A percentile compares a stretch with the other conserved stretches of the same genome.
Evolutionary conservation across 805 yeast species (phyloP).

Genomic region (Lipomyces sp.): DNA sequence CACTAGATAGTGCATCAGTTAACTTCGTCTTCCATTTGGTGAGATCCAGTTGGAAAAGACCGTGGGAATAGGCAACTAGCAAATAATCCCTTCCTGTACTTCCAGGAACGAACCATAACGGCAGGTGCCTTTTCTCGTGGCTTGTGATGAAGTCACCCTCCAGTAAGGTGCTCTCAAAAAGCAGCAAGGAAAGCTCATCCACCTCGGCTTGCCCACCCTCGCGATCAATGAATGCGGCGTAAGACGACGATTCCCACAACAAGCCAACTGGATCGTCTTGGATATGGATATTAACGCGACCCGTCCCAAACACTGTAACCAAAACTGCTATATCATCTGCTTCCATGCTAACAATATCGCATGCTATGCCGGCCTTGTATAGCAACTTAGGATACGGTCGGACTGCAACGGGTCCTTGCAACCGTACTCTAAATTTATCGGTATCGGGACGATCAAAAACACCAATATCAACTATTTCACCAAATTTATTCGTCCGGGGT

Average conservation of each 20-base stretch:
- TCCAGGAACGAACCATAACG: conserved; percentile 12
- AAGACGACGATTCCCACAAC: conserved; percentile 22
- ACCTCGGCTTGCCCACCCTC: not conserved
- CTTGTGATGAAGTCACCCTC: not conserved
- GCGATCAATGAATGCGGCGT: conserved; percentile 10
- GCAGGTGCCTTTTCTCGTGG: not conserved
- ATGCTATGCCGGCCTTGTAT: conserved; percentile 53
- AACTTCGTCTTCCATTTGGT: conserved; percentile 17
- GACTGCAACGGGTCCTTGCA: conserved; percentile 61
- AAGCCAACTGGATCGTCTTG: conserved; percentile 35
- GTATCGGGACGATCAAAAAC: conserved; percentile 39
- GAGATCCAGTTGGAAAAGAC: conserved; percentile 22
- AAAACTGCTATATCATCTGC: conserved; percentile 37
- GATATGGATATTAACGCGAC: conserved; percentile 39
- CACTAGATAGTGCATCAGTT: conserved; percentile 17
- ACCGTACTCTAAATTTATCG: conserved; percentile 32
- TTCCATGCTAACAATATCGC: conserved; percentile 45
- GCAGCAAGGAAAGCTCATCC: conserved; percentile 7
- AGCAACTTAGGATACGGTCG: conserved; percentile 60
- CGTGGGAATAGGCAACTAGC: conserved; percentile 10
- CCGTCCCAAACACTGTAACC: conserved; percentile 34
- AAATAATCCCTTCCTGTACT: conserved; percentile 5
- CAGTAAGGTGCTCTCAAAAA: conserved; percentile 21
- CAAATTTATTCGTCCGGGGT: conserved; percentile 32
- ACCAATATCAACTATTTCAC: conserved; percentile 39